Conservation (phyloP, 1,284 basidiomycete species). For the Caloboletus inedulis region DNA sequence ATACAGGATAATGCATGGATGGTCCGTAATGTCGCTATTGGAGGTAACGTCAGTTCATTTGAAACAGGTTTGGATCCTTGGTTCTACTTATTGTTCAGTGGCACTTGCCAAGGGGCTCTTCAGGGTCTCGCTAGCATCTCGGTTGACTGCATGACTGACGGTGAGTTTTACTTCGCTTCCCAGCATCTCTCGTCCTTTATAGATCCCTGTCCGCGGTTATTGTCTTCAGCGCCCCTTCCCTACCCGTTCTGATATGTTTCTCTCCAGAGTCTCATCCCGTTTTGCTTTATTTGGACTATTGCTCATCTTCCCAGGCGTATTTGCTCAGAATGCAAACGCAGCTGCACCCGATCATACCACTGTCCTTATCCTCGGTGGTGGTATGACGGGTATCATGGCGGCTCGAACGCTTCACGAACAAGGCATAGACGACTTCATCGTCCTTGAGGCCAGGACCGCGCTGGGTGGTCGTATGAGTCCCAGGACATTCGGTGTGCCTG, state of each 20-base stretch:
- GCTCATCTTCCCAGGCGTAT: background rate
- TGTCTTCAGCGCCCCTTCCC: background rate
- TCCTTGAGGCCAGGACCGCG: conserved; percentile 58
- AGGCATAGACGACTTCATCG: conserved; percentile 55
- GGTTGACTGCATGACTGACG: too few species aligned
- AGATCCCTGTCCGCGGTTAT: too few species aligned
- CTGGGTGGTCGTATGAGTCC: conserved; percentile 60
- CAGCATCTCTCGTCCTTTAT: background rate
- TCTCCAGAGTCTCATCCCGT: background rate
- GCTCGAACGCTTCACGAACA: conserved; percentile 55
- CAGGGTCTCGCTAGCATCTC: too few species aligned
- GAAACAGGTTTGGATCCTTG: too few species aligned
- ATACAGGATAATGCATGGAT: too few species aligned
- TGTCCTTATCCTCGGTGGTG: conserved; percentile 58
- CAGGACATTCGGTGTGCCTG: conserved; percentile 40
- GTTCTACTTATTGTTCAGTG: too few species aligned
- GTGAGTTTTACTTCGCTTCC: background rate
- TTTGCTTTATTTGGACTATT: conserved; percentile 3
- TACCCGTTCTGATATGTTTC: conserved; percentile 7
- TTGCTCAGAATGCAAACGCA: background rate
- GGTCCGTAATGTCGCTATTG: background rate
- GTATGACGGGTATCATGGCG: conserved; percentile 61
- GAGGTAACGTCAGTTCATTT: too few species aligned
- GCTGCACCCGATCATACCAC: conserved; percentile 21
- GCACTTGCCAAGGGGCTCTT: too few species aligned